These are phyloP conservation scores for Cystoisospora suis DNA, from an alignment of 169 alveolate genomes.

Conservation along the genomic window DNA sequence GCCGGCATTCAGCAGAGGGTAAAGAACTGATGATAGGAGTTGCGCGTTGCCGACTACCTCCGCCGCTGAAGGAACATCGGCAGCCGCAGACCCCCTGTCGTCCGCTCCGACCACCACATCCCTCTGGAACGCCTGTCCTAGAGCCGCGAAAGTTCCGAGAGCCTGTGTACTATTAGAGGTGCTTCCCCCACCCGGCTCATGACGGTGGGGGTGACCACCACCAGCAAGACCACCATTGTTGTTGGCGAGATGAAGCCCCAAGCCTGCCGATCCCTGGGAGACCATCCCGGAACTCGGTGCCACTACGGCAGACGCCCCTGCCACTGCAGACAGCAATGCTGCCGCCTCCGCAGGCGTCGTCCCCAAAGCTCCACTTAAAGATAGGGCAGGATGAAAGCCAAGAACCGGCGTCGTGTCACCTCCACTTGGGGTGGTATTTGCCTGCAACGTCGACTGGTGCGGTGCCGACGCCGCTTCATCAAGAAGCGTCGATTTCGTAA, in stretches of 20 bases:
- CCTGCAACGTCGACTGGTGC: no score
- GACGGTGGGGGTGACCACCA: not conserved
- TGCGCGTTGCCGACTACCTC: not conserved
- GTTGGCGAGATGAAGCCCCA: not conserved
- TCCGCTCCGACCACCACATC: not conserved
- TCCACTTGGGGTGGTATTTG: no score
- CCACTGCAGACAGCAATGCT: slow-evolving; percentile 18
- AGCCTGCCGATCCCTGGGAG: no score
- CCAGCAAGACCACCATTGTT: not conserved
- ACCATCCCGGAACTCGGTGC: slow-evolving; percentile 6
- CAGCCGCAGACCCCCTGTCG: not conserved
- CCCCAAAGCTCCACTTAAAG: not conserved
- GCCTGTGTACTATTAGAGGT: not conserved
- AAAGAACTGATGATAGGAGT: not conserved
- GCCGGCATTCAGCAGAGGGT: slow-evolving; percentile 5
- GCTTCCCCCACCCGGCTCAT: not conserved
- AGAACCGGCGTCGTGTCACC: no score
- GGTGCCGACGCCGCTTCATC: not conserved
- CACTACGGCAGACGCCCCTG: not conserved
- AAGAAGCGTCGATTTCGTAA: not conserved
- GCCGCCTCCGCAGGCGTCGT: slow-evolving; percentile 2
- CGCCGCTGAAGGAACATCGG: not conserved
- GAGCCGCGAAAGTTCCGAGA: not conserved
- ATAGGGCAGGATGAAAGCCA: not conserved
- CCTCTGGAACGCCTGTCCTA: not conserved